Percentiles rank a stretch among this genome's conserved stretches.
Conservation (phyloP, 164 flowering plant species). For the Macadamia tetraphylla region DNA sequence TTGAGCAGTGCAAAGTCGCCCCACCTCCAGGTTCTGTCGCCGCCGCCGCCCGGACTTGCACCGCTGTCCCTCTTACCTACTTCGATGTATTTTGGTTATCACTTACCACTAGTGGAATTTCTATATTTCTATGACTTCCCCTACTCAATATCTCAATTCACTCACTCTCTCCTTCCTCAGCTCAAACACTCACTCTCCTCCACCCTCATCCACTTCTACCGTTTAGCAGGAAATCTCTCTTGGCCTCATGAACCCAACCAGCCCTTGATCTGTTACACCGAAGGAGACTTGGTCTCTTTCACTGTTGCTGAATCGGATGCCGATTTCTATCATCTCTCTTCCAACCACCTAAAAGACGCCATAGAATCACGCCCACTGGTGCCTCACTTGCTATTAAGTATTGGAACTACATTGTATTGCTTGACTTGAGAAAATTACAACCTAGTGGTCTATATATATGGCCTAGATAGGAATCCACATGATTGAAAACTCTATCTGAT, state of each 20-base stretch:
- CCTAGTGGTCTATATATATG: no score
- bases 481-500: no score
- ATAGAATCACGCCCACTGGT: conserved; percentile 14
- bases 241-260: not conserved
- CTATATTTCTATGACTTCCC: not conserved
- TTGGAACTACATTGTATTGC: no score
- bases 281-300: conserved; percentile 19
- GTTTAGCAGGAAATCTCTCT: conserved; percentile 25
- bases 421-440: no score
- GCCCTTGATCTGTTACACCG: conserved; percentile 16
- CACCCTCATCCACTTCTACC: conserved; percentile 33
- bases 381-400: conserved; percentile 18
- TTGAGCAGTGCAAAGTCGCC: no score
- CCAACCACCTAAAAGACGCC: conserved; percentile 7
- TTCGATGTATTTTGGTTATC: not conserved
- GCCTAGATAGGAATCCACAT: no score
- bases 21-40: no score
- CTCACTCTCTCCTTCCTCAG: conserved; percentile 6
- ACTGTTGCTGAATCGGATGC: conserved; percentile 19
- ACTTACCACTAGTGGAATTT: not conserved
- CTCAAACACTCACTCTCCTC: conserved; percentile 37
- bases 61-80: not conserved
- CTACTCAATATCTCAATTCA: not conserved
- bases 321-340: conserved; percentile 16
- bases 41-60: no score